These are phyloP conservation scores for Paramarasmius palmivorus DNA, from an alignment of 1,284 basidiomycete species.

Conservation along the genomic window DNA sequence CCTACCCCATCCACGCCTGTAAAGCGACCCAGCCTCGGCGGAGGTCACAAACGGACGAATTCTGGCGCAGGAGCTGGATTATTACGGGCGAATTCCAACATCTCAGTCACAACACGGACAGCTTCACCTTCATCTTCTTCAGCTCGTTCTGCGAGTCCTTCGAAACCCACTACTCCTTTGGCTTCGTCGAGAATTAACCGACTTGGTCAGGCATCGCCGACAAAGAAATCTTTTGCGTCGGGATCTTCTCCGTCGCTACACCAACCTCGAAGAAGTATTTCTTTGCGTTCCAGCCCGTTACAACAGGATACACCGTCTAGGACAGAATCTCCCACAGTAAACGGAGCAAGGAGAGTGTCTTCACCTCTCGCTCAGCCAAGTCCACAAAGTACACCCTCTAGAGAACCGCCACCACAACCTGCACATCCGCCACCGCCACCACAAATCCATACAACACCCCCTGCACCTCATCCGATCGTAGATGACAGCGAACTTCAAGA, in stretches of 20 bases:
- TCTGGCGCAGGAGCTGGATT: slow-evolving; percentile 36
- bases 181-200: slow-evolving; percentile 23
- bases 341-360: slow-evolving; percentile 26
- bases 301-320: slow-evolving; percentile 26
- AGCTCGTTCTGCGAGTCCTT: slow-evolving; percentile 47
- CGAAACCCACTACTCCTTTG: slow-evolving; percentile 30
- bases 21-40: slow-evolving; percentile 3
- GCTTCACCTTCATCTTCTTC: slow-evolving; percentile 36
- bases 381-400: neutral
- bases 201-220: slow-evolving; percentile 35
- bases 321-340: slow-evolving; percentile 13
- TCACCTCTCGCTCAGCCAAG: slow-evolving; percentile 35
- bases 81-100: slow-evolving; percentile 35
- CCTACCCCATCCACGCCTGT: neutral
- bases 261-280: slow-evolving; percentile 35
- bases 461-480: slow-evolving; percentile 19
- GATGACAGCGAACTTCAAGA: slow-evolving; percentile 76
- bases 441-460: slow-evolving; percentile 17
- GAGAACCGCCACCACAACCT: slow-evolving; percentile 35
- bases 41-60: slow-evolving; percentile 42
- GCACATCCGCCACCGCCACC: slow-evolving; percentile 38
- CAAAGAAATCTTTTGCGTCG: slow-evolving; percentile 29
- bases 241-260: slow-evolving; percentile 27
- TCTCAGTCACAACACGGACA: slow-evolving; percentile 31
- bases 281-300: slow-evolving; percentile 30